These are phyloP conservation scores for Anacardium occidentale DNA, from an alignment of 345 rosid species.

Conservation along the genomic window DNA sequence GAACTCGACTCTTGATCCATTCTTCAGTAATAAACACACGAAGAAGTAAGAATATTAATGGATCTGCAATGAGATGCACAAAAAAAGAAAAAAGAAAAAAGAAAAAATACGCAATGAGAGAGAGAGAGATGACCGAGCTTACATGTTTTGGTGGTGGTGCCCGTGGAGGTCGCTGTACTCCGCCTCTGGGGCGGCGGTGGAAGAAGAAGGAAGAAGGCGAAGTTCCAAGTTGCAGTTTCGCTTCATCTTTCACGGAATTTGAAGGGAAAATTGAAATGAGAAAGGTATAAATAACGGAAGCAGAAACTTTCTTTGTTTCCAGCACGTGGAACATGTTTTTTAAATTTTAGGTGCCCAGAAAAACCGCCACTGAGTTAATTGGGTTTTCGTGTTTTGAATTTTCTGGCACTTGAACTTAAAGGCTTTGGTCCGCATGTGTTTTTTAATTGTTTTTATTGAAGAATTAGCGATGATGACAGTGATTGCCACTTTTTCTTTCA, in stretches of 20 bases:
- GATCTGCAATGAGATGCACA: no score
- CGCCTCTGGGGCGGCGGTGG: slow-evolving; percentile 2
- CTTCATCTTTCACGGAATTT: slow-evolving; percentile 21
- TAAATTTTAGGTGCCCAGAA: background rate
- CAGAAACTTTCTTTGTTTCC: background rate
- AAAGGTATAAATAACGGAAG: background rate
- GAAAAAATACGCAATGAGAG: no score
- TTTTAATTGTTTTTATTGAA: no score
- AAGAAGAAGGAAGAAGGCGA: slow-evolving; percentile 30
- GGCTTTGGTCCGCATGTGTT: background rate
- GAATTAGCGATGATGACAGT: no score
- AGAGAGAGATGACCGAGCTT: background rate
- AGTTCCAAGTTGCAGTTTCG: slow-evolving; percentile 50
- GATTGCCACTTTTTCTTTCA: no score
- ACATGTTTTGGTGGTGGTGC: slow-evolving; percentile 12
- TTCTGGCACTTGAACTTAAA: slow-evolving; percentile 12
- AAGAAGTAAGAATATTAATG: background rate
- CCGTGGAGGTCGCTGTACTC: slow-evolving; percentile 3
- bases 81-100: no score
- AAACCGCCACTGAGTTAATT: background rate
- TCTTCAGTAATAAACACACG: slow-evolving; percentile 23
- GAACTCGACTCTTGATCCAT: slow-evolving; percentile 9
- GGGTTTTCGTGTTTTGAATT: background rate
- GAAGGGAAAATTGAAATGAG: background rate
- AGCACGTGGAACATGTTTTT: slow-evolving; percentile 23